Percentiles rank a stretch among this genome's conserved stretches.
phyloP scores from a whole-genome alignment of 345 rosid species.

The Eucalyptus globulus region DNA sequence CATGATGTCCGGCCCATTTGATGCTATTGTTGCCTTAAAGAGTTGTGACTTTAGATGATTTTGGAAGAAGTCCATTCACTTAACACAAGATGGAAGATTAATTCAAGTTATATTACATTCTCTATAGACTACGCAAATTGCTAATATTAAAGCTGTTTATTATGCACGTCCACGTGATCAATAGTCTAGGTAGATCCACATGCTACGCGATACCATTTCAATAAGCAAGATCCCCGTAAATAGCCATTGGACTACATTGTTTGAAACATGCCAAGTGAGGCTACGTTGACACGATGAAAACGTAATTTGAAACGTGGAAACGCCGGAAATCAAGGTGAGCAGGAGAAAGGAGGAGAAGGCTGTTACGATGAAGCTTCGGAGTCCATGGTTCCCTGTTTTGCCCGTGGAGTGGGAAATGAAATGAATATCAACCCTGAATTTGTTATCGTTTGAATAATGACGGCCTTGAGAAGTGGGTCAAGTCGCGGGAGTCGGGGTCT shows the following conservation, averaged over 20 bases:
- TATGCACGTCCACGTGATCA: neutral
- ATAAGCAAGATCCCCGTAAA: neutral
- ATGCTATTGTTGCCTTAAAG: neutral
- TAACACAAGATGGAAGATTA: neutral
- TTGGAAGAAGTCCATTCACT: neutral
- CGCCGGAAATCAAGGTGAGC: neutral
- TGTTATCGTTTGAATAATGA: neutral
- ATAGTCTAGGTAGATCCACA: neutral
- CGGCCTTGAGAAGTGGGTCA: neutral
- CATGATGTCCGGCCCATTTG: neutral
- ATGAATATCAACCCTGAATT: no score
- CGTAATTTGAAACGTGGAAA: neutral
- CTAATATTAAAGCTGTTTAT: neutral
- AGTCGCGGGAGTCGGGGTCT: neutral
- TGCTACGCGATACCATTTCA: neutral
- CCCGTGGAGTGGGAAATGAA: neutral
- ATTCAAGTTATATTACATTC: no score
- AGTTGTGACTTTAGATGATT: neutral
- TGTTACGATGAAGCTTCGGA: neutral
- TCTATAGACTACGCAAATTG: neutral
- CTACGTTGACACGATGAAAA: neutral
- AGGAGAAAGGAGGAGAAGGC: neutral
- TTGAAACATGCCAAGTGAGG: no score
- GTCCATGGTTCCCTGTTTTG: neutral
- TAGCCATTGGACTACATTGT: neutral